Evolutionary conservation across 1,284 basidiomycete species (phyloP), one percentile per base, ranked within the genome.

Genomic region (Takashimella tepidaria): DNA sequence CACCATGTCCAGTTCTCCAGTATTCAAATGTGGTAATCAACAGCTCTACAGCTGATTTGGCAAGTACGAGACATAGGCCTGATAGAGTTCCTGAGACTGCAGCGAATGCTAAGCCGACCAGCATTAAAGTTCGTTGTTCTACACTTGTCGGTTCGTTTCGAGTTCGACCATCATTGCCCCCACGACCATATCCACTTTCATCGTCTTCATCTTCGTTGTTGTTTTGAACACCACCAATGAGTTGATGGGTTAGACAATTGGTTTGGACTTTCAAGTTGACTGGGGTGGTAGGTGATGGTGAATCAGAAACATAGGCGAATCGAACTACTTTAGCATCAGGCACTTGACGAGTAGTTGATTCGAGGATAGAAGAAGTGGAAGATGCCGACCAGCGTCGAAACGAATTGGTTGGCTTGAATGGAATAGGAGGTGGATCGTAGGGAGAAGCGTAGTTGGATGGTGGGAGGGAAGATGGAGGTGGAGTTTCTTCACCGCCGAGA

Each of bases 41-140:
- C 8, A 98, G 79, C 75, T 96, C 92, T 10, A 96, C 88, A 2
- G 90, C 92, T 50, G 89, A 90, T 78, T 98, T 98, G 27, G 93
- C 92, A 57, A 97, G 88, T 5, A 98, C 79, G 41, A 98, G 79
- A 67, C 92, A 96, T 81, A 96, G 87, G 24, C 92, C 93, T 1
- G 88, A 91, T 16, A 97, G 79, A n/a, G 91, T 92, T 0, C 92
- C 93, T 1, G 88, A 91, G 43, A 86, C 84, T 1, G 89, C 90
- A 8, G 91, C 88, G 71, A 92, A 98, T 0, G 89, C 89, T 41
- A 95, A 81, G 2, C 91, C 88, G 21, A 93, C 78, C 45, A 87
- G 76, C 1, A 90, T 76, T 6, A 84, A 82, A 1, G 83, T 86
- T 25, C 80, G 81, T 61, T 78, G 69, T 47, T 72, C 31, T 8